These are phyloP conservation scores for Dipodascopsis uninucleata DNA, from an alignment of 805 yeast species.

Conservation along the genomic window DNA sequence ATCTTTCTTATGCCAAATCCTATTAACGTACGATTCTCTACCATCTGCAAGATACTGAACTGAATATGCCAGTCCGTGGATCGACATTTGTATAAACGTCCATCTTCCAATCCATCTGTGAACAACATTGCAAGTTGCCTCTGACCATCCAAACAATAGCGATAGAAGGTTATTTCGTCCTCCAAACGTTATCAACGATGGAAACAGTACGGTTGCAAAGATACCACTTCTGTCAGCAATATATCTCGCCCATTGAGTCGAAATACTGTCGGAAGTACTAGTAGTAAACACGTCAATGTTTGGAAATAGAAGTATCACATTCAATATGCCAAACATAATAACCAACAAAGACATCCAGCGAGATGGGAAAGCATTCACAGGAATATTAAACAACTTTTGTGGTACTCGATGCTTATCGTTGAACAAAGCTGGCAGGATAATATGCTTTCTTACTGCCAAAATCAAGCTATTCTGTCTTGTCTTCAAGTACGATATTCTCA, in stretches of 20 bases:
- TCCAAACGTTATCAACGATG: slow-evolving; percentile 59
- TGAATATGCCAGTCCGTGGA: slow-evolving; percentile 14
- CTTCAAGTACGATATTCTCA: neutral
- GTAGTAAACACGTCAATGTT: neutral
- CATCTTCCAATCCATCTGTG: slow-evolving; percentile 53
- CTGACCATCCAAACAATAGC: slow-evolving; percentile 59
- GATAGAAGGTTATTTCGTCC: slow-evolving; percentile 70
- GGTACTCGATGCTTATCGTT: slow-evolving; percentile 1
- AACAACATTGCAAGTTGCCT: slow-evolving; percentile 56
- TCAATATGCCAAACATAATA: slow-evolving; percentile 1
- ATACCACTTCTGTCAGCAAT: slow-evolving; percentile 30
- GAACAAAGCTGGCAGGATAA: slow-evolving; percentile 9
- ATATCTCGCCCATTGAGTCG: slow-evolving; percentile 13
- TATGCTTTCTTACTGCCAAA: neutral
- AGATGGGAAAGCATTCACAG: slow-evolving; percentile 26
- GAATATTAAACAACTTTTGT: neutral
- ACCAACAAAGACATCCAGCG: slow-evolving; percentile 10
- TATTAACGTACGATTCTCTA: too few relatives aligned
- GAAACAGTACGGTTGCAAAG: slow-evolving; percentile 39
- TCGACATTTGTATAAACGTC: slow-evolving; percentile 7
- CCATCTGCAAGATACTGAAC: too few relatives aligned
- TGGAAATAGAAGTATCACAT: slow-evolving; percentile 11
- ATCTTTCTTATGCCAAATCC: slow-evolving; percentile 2
- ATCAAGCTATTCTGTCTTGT: too few relatives aligned
- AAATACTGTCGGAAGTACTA: slow-evolving; percentile 3